phyloP scores from a whole-genome alignment of 2,329 filamentous ascomycete species.

The Trichothecium sympodiale region DNA sequence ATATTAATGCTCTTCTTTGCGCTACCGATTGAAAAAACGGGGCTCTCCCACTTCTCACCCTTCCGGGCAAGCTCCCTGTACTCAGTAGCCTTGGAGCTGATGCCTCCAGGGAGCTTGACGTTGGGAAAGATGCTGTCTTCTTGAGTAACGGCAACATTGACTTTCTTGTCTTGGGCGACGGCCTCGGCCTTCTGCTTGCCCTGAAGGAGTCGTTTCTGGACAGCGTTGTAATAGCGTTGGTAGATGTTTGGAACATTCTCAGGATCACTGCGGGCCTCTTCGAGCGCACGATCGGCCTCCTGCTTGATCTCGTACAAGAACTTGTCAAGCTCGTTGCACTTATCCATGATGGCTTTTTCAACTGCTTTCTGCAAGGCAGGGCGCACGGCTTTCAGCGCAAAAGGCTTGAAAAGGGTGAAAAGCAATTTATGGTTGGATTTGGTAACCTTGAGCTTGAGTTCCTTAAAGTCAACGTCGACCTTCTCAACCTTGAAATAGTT shows the following conservation, averaged over 20 bases:
- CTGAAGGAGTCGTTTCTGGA: constrained; percentile 62
- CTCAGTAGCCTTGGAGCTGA: constrained; percentile 87
- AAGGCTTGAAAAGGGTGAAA: constrained; percentile 75
- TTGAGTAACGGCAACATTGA: constrained; percentile 46
- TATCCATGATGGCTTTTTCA: constrained; percentile 80
- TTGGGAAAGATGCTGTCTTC: constrained; percentile 84
- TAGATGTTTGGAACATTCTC: constrained; percentile 74
- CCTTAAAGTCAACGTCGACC: constrained; percentile 69
- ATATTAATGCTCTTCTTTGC: constrained; percentile 64
- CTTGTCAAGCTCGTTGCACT: constrained; percentile 63
- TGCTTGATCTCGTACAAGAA: constrained; percentile 67
- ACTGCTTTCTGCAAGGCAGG: constrained; percentile 78
- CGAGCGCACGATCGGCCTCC: constrained; percentile 65
- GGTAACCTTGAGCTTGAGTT: constrained; percentile 81
- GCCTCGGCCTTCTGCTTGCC: constrained; percentile 67
- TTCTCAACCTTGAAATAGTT: constrained; percentile 94
- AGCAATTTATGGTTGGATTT: constrained; percentile 92
- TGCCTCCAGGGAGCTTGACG: constrained; percentile 69
- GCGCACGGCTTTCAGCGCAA: constrained; percentile 73
- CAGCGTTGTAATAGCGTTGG: constrained; percentile 67
- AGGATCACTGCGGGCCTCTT: constrained; percentile 47
- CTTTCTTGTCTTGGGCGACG: constrained; percentile 53
- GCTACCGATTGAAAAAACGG: constrained; percentile 78
- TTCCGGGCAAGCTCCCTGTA: constrained; percentile 80
- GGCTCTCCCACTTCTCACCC: constrained; percentile 90